Evolutionary conservation across 2,329 filamentous ascomycete genomes (phyloP), one percentile per base, ranked within the genome.

Genomic region (Macrophomina phaseolina): DNA sequence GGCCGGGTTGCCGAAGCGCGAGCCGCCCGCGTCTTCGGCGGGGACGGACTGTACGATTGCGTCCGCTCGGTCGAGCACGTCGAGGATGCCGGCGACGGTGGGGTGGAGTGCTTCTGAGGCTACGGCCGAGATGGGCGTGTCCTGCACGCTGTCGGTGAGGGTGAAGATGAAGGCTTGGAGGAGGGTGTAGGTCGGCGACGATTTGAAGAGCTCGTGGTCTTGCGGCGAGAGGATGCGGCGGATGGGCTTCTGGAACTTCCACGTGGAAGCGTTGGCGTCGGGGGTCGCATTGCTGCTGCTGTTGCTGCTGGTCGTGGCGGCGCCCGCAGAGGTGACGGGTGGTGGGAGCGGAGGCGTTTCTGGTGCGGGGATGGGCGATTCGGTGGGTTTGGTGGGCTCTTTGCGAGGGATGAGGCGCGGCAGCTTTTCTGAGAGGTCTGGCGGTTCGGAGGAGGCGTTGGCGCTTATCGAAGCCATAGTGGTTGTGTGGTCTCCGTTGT

Each of bases 1-100:
- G 1, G 91, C 88, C 71, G 93, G 94, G 80, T 99, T 99, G 55
- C 95, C 96, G 77, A 99, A 99, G 32, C 95, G 87, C 8, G 93
- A 97, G 36, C 89, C 90, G 40, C 89, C 90, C 55, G 94, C 91
- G 70, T 98, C 93, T 71, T 94, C 86, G 0, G 95, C 90, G 0
- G 95, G 95, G 63, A 90, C 89, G 62, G 85, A 81, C 14, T 84
- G 81, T 5, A 97, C 84, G 1, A 94, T 83, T 3, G 14, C 46
- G 64, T 92, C 89, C 8, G 91, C 87, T 64, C 89, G 85, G 40
- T 90, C 85, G 11, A 99, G 84, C 23, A 97, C 87, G 16, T 78
- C 75, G 46, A 96, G 78, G 38, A 98, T 86, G 14, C 86, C 84
- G 67, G 82, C 81, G 64, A 96, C 82, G 3, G 84, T 78, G 16